These are phyloP conservation scores for Venustampulla echinocandica DNA, from an alignment of 495 filamentous ascomycete species.

Conservation along the genomic window DNA sequence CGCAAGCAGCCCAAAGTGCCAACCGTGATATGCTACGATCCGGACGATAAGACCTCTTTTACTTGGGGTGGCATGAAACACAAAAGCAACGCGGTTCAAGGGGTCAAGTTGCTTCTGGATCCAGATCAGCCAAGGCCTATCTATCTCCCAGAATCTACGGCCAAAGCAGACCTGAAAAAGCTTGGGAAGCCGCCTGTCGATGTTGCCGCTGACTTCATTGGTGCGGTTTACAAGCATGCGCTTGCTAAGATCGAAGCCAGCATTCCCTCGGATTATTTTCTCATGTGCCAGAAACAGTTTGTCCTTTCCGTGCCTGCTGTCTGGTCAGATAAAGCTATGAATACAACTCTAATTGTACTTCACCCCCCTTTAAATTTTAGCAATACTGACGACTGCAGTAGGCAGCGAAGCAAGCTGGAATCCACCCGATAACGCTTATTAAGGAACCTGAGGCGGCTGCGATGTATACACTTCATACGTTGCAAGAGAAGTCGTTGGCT, in stretches of 20 bases:
- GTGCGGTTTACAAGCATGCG: constrained; percentile 24
- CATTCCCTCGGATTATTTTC: constrained; percentile 17
- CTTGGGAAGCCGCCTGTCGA: constrained; percentile 22
- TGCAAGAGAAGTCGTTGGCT: constrained; percentile 22
- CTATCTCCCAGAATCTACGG: constrained; percentile 18
- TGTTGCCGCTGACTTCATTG: constrained; percentile 20
- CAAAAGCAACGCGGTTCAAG: constrained; percentile 12
- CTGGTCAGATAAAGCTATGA: constrained; percentile 29
- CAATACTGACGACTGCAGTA: constrained; percentile 11
- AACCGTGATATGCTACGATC: constrained; percentile 20
- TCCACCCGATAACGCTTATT: constrained; percentile 28
- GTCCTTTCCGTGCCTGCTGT: constrained; percentile 26
- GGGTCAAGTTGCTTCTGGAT: constrained; percentile 30
- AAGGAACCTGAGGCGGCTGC: constrained; percentile 44
- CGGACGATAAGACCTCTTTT: constrained; percentile 4
- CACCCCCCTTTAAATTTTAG: neutral
- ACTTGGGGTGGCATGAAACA: constrained; percentile 18
- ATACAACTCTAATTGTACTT: constrained; percentile 20
- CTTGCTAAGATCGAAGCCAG: constrained; percentile 19
- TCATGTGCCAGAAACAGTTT: constrained; percentile 17
- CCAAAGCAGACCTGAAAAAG: constrained; percentile 16
- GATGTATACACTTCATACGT: constrained; percentile 33
- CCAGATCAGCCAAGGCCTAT: constrained; percentile 21
- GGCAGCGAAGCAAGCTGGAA: constrained; percentile 24
- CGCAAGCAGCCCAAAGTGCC: constrained; percentile 19